A percentile compares a stretch with the other conserved stretches of the same genome.
Evolutionary conservation across 108 stramenopile species (phyloP).

Genomic region (Pseudonitzschia multistriata): DNA sequence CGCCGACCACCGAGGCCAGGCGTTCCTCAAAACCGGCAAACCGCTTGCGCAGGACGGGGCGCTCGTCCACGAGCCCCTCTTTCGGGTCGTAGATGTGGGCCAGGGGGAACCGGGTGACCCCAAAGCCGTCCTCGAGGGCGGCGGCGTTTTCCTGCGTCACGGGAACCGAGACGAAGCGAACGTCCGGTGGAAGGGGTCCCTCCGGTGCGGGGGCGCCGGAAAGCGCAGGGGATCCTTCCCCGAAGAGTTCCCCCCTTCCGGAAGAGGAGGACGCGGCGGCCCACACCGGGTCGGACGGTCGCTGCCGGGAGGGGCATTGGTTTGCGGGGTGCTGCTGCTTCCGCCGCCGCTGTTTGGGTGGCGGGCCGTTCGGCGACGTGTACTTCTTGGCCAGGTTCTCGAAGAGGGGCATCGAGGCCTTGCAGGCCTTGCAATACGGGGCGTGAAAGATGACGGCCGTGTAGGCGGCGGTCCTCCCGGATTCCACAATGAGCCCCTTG

Average conservation of each 20-base stretch:
- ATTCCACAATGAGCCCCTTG: neutral
- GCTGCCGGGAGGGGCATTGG: neutral
- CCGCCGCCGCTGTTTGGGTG: neutral
- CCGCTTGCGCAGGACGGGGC: conserved; percentile 7
- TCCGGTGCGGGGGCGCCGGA: neutral
- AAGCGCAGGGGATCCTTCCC: neutral
- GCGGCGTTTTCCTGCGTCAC: conserved; percentile 12
- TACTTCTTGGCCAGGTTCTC: conserved; percentile 7
- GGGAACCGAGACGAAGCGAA: conserved; percentile 10
- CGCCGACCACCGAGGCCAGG: conserved; percentile 1
- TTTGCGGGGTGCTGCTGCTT: neutral
- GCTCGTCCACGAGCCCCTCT: conserved; percentile 16
- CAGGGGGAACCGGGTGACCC: conserved; percentile 14
- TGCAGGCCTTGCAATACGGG: conserved; percentile 9
- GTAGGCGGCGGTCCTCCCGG: neutral
- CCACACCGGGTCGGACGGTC: neutral
- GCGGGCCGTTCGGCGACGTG: neutral
- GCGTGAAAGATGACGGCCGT: conserved; percentile 17
- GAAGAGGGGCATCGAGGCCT: conserved; percentile 16
- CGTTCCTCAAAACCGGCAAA: conserved; percentile 15
- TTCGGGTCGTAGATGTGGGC: conserved; percentile 19
- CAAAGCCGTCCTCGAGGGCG: neutral
- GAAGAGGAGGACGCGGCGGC: neutral
- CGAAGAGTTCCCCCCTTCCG: neutral
- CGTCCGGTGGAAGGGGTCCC: neutral